phyloP scores from a whole-genome alignment of 805 yeast species.

The Cyberlindnera lachancei region DNA sequence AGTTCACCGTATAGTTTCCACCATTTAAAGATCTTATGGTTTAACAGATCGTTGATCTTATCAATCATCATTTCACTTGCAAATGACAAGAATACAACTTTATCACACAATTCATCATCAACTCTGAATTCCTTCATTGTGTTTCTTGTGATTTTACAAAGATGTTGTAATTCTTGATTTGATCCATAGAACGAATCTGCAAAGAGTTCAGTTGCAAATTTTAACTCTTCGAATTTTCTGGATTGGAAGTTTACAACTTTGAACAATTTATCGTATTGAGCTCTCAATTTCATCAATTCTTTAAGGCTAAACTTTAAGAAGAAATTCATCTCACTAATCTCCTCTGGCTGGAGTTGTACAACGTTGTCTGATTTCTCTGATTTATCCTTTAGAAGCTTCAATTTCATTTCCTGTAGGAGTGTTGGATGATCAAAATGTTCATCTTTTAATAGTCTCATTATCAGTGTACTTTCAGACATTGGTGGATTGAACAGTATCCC shows the following conservation, averaged over 20 bases:
- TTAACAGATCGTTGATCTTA: conserved; percentile 26
- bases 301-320: conserved; percentile 39
- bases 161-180: conserved; percentile 15
- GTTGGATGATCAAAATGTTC: conserved; percentile 26
- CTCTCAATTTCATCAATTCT: conserved; percentile 32
- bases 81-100: conserved; percentile 14
- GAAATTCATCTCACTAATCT: conserved; percentile 37
- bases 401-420: conserved; percentile 27
- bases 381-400: conserved; percentile 12
- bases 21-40: conserved; percentile 34
- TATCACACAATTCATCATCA: conserved; percentile 13
- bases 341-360: conserved; percentile 27
- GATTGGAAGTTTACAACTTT: conserved; percentile 27
- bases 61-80: conserved; percentile 22
- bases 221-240: conserved; percentile 15
- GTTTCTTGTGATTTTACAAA: conserved; percentile 8
- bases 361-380: conserved; percentile 7
- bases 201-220: conserved; percentile 12
- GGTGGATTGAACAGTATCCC: conserved; percentile 33
- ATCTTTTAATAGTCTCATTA: conserved; percentile 36
- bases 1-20: conserved; percentile 37
- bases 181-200: neutral
- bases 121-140: conserved; percentile 17
- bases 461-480: conserved; percentile 27
- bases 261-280: conserved; percentile 27